Evolutionary conservation across 208 protist genomes (phyloP), one percentile per base, ranked within the genome.

Genomic region (Trypanosomatidae sp.): DNA sequence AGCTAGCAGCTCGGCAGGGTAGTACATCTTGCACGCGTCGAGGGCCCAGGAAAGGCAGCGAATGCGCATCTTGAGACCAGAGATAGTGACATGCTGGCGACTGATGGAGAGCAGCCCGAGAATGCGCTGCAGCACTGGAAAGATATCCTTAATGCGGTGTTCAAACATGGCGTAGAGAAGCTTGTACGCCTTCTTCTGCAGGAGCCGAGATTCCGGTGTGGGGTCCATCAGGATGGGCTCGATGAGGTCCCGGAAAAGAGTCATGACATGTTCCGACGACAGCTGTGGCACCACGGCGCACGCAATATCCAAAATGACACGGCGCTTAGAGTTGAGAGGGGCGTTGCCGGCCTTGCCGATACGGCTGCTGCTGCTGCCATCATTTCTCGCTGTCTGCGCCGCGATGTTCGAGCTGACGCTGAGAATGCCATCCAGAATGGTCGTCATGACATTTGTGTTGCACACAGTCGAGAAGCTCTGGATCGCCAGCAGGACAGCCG

Each of bases 171-270:
- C 68, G 52, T 86, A 89, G 66, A 96, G 86, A 62, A 96, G 81
- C 78, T 96, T 96, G 84, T 96, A 96, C 2, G 92, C 92, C 66
- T 96, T 96, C 79, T 96, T 96, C 79, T 96, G 92, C 67, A 96
- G 77, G 49, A 93, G 75, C 6, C 90, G 88, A 15, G 86, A 92
- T 71, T 92, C 86, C 41, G 90, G 89, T 47, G 87, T 65, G 60
- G 84, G 90, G 71, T 96, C 89, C 74, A 91, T 81, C 25, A 96
- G 80, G 3, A 96, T 87, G 0, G 92, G 92, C 79, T 96, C 92
- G 60, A 96, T 88, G 33, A 96, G 84, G 46, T 93, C 82, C 47
- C 84, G 77, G 68, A 90, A 94, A 30, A 96, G 77, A 46, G 65
- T 71, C 62, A 64, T 56, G 12, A 96, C 62, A 71, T 96, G 80